Evolutionary conservation across 306 rosid species (phyloP).

Genomic region (Rosa lucieae): DNA sequence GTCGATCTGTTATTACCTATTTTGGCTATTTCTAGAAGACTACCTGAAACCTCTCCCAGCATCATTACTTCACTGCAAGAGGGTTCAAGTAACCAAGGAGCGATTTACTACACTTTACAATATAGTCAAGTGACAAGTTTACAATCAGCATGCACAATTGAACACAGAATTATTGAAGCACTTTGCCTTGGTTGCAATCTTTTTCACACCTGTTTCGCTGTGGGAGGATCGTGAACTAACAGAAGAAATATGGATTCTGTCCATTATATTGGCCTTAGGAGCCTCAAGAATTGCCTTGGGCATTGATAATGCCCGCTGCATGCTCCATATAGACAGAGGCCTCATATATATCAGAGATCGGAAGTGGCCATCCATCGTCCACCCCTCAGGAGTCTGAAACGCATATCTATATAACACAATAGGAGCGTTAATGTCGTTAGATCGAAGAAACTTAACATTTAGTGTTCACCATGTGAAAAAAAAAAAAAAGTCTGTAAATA

Average conservation of each 20-base stretch:
- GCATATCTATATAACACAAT: constrained; percentile 55
- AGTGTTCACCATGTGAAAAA: background rate
- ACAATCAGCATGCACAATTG: constrained; percentile 74
- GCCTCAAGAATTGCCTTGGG: constrained; percentile 94
- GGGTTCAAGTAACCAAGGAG: constrained; percentile 29
- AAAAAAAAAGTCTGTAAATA: background rate
- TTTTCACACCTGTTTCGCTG: constrained; percentile 68
- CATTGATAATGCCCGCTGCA: constrained; percentile 77
- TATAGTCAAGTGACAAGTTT: constrained; percentile 22
- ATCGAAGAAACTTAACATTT: background rate
- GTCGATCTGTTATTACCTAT: constrained; percentile 11
- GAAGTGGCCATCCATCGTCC: constrained; percentile 87
- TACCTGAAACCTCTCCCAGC: constrained; percentile 23
- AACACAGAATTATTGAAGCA: constrained; percentile 80
- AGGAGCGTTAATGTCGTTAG: background rate
- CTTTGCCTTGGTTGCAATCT: constrained; percentile 61
- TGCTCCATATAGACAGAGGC: constrained; percentile 92
- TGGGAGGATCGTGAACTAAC: constrained; percentile 45
- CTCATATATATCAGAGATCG: constrained; percentile 93
- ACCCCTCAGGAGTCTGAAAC: constrained; percentile 97
- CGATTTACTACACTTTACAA: constrained; percentile 31
- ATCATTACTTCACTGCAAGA: constrained; percentile 13
- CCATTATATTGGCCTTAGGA: constrained; percentile 85
- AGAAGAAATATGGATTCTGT: constrained; percentile 82
- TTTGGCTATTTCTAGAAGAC: constrained; percentile 20